phyloP scores from a whole-genome alignment of 495 filamentous ascomycete species.

The Sordaria brevicollis region DNA sequence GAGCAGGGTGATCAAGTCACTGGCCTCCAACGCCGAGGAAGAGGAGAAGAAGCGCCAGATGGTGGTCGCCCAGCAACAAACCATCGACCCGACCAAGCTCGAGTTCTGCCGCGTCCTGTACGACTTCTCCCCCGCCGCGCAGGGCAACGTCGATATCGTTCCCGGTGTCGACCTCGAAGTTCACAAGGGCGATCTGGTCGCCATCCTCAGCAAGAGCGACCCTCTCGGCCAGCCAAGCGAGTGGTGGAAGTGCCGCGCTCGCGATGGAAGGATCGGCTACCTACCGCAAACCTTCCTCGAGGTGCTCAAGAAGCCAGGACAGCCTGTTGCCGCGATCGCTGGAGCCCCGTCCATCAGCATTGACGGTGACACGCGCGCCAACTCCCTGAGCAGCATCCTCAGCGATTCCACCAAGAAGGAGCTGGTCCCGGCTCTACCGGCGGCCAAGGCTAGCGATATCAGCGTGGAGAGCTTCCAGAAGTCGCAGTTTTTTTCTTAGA shows the following conservation, averaged over 20 bases:
- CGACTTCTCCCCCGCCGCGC: slow-evolving; percentile 75
- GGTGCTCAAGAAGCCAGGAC: slow-evolving; percentile 52
- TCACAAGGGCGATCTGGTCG: slow-evolving; percentile 91
- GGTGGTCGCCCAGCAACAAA: slow-evolving; percentile 32
- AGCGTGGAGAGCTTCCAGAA: slow-evolving; percentile 83
- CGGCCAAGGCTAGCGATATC: slow-evolving; percentile 56
- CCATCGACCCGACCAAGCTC: slow-evolving; percentile 75
- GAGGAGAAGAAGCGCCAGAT: slow-evolving; percentile 55
- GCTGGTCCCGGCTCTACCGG: slow-evolving; percentile 36
- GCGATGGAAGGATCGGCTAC: slow-evolving; percentile 85
- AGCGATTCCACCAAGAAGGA: slow-evolving; percentile 18
- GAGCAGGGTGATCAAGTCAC: slow-evolving; percentile 78
- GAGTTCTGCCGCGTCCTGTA: slow-evolving; percentile 92
- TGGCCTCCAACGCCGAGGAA: slow-evolving; percentile 76
- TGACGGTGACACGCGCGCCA: slow-evolving; percentile 25
- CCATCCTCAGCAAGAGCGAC: slow-evolving; percentile 86
- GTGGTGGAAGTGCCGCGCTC: slow-evolving; percentile 95
- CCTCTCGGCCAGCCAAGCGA: slow-evolving; percentile 84
- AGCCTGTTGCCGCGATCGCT: slow-evolving; percentile 40
- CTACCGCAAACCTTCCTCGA: slow-evolving; percentile 85
- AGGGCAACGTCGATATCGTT: slow-evolving; percentile 41
- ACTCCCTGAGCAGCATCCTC: slow-evolving; percentile 34
- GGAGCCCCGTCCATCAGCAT: slow-evolving; percentile 42
- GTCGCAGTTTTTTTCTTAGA: slow-evolving; percentile 71
- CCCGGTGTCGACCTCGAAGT: slow-evolving; percentile 81